Evolutionary conservation across 2,329 filamentous ascomycete genomes (phyloP), one percentile per base, ranked within the genome.

Genomic region (Kalmusia sp.): DNA sequence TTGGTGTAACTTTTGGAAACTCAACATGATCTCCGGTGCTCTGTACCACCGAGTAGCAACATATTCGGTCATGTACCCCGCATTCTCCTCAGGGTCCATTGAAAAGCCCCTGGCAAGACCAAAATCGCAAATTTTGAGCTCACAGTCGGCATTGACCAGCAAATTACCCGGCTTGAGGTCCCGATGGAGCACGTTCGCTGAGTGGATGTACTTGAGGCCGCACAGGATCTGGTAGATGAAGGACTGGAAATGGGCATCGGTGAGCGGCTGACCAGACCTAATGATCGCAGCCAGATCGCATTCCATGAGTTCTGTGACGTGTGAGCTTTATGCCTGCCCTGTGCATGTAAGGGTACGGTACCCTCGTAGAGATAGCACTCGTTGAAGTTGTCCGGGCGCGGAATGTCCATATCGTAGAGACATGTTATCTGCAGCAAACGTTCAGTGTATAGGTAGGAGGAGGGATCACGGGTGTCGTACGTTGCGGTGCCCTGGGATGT

Each of bases 171-270:
- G 95, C 80, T 99, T 99, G 72, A 99, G 79, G 76, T 99, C 95
- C 74, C 95, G 90, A 76, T 99, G 95, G 62, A 99, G 83, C 47
- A 99, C 95, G 70, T 98, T 98, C 65, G 95, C 95, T 19, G 93
- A 98, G 82, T 99, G 95, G 63, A 99, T 98, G 78, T 98, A 99
- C 82, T 99, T 99, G 66, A 99, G 84, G 61, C 95, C 95, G 75
- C 95, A 98, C 5, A 99, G 89, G 64, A 99, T 99, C 83, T 99
- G 95, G 82, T 99, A 99, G 79, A 99, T 97, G 80, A 99, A 99
- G 47, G 95, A 98, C 79, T 99, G 95, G 82, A 99, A 99, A 78
- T 99, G 95, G 50, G 95, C 95, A 73, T 99, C 95, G 71, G 95
- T 99, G 73, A 99, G 83, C 41, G 95, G 93, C 76, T 99, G 95